Conservation (phyloP, 2,329 filamentous ascomycete species). For the Orbilia blumenaviensis region DNA sequence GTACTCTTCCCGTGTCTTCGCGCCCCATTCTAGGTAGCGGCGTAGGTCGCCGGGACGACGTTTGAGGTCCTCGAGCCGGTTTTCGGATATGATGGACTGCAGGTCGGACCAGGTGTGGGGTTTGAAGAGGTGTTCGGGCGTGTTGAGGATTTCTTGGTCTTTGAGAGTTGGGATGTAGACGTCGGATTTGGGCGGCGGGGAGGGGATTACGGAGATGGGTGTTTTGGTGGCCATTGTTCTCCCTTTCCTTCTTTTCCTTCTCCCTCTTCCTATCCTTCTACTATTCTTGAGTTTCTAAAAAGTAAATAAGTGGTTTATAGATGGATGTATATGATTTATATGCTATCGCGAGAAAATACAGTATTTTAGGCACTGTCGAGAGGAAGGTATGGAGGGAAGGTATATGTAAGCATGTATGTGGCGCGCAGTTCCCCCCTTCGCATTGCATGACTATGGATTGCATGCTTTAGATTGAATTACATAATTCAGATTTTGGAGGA, state of each 20-base stretch:
- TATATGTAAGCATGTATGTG: too few relatives aligned
- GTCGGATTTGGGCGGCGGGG: slow-evolving; percentile 43
- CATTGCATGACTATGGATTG: too few relatives aligned
- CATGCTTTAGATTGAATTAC: neutral
- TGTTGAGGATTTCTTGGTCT: slow-evolving; percentile 56
- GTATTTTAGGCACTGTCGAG: too few relatives aligned
- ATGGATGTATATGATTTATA: too few relatives aligned
- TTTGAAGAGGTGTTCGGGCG: slow-evolving; percentile 70
- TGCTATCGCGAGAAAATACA: too few relatives aligned
- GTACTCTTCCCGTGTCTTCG: slow-evolving; percentile 71
- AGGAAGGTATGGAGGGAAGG: too few relatives aligned
- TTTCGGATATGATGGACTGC: slow-evolving; percentile 67
- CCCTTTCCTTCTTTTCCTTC: neutral
- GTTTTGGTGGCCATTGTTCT: slow-evolving; percentile 7
- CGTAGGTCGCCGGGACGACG: slow-evolving; percentile 79
- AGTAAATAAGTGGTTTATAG: too few relatives aligned
- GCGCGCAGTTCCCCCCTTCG: too few relatives aligned
- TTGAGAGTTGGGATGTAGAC: slow-evolving; percentile 57
- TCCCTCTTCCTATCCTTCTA: too few relatives aligned
- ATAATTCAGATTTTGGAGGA: neutral
- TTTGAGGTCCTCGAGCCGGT: slow-evolving; percentile 75
- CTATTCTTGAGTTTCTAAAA: too few relatives aligned
- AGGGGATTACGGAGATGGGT: neutral
- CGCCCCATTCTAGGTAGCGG: slow-evolving; percentile 77
- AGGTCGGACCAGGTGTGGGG: slow-evolving; percentile 76